Base-by-base conservation (phyloP, 2,329 filamentous ascomycete species). In the Periglandula ipomoeae region DNA sequence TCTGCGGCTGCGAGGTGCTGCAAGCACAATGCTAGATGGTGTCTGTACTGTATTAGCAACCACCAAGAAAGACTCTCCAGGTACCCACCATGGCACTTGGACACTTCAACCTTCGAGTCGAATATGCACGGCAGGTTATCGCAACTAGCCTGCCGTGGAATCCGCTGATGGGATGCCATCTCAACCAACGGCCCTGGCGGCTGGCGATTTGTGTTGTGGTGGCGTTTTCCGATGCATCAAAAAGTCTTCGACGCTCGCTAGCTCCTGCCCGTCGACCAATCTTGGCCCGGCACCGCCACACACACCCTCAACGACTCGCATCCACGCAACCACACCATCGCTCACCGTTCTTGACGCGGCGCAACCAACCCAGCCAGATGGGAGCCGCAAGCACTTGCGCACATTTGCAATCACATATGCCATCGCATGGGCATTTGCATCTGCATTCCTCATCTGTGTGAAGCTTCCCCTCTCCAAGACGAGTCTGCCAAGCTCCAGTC, bases 261-360 rank as follows among this genome's bases (percentile, higher is more conserved):
- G 37, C 37, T 30, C 30, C 24, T 13, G 24, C 44, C 5, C 11
- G n/a, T 42, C n/a, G 38, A 30, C 47, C 47, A 49, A 49, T 49
- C 47, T 17, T 35, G 9, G 11, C 27, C 32, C 6, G 26, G 26
- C 26, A 32, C 26, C 20, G 26, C n/a, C 42, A 42, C 47, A 49
- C 26, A 24, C 47, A 19, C 26, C 23, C 17, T 11, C 48, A 35
- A 35, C n/a, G 37, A 47, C 45, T 32, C 45, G 24, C 37, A 19
- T n/a, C 39, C 39, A n/a, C 35, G n/a, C 26, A 34, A 47, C 45
- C 45, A 47, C 45, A 47, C 35, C 43, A 50, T 38, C 17, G 26
- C 47, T 49, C 47, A 46, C 48, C 48, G 48, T 46, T 50, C 40
- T 50, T 42, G 20, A 50, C 30, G 43, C 26, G 20, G 17, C 37